Evolutionary conservation across 495 filamentous ascomycete species (phyloP), one percentile per base, ranked within the genome.

Genomic region (Podospora conica): DNA sequence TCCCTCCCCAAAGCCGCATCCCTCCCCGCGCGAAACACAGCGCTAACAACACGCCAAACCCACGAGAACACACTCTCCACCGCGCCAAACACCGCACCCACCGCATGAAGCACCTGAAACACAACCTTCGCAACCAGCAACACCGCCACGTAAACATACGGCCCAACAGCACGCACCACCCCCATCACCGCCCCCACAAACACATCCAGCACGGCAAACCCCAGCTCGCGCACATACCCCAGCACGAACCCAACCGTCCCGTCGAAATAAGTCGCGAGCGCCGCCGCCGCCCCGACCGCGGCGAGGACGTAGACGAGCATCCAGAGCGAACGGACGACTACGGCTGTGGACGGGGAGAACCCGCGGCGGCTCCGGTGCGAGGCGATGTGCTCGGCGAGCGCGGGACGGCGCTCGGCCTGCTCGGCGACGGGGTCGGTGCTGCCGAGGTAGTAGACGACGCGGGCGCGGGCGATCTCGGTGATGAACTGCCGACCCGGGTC

Each of bases 401-500:
- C 5, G 3, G 25, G 58, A 3, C 20, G n/a, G 1, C 12, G 25
- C 23, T 59, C 57, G 10, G 22, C 57, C 25, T 29, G 27, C 33
- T 66, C 68, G 20, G 18, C 66, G 3, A 1, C 8, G 11, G 64
- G 22, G 58, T 68, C 64, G 28, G 31, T 24, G 12, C 48, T 60
- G 25, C 74, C 74, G 53, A 20, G 28, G 69, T 77, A 78, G 70
- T 79, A 80, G 9, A 79, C 69, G 18, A 78, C 78, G 53, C 65
- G 66, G 53, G 71, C 65, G 1, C 70, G 60, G 25, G 66, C 53
- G 59, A 80, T 55, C 1, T 66, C 64, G 10, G 66, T 66, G 65
- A 75, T 66, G 21, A 55, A 67, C 68, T 77, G 70, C 62, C 74
- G 75, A 25, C 55, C 55, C 21, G 12, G 22, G 0, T 11, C 23